Base-by-base conservation (phyloP, 176 grass and related monocot genomes). In the Secale cereale region DNA sequence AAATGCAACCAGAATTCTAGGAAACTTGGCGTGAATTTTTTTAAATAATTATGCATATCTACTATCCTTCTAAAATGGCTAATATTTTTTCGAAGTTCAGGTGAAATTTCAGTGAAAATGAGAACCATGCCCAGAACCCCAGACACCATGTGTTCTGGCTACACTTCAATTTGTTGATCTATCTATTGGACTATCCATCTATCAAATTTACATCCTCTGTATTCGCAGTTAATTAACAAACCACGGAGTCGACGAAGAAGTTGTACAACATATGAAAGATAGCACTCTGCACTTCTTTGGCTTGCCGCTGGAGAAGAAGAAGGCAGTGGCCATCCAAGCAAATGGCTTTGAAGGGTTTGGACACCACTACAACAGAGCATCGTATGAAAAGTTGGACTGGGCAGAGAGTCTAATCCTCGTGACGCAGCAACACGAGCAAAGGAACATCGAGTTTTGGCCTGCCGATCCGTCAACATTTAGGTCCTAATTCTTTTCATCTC, bases 391-490 rank as follows among this genome's bases (percentile, higher is more conserved):
- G 23, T 25, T 82, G 30, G 65, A 82, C 65, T 82, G 65, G 80
- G 80, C 65, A 0, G 80, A 82, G 65, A 82, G 80, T 6, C 8
- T 82, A 46, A 36, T 82, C 30, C 65, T 82, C 66, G 0, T 26
- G n/a, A 70, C 66, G 31, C 80, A 82, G 65, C 80, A 22, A 40
- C 0, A 6, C n/a, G 2, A 59, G 0, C 20, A 57, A 14, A 82
- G 80, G 65, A 82, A 71, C 65, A 70, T 59, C 31, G 13, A 56
- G 5, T 27, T 82, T 22, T 82, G 80, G 80, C 80, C 80, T 59
- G 57, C 22, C 3, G 26, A 82, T 10, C 80, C 65, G 0, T 57
- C 68, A 25, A 43, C 32, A 22, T 83, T 83, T 5, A 72, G 48
- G 48, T 52, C 48, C 6, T 19, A 46, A 15, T 52, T 19, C 48